phyloP scores from a whole-genome alignment of 1,139 yeast species.

The Magnusiomyces clavatus region DNA sequence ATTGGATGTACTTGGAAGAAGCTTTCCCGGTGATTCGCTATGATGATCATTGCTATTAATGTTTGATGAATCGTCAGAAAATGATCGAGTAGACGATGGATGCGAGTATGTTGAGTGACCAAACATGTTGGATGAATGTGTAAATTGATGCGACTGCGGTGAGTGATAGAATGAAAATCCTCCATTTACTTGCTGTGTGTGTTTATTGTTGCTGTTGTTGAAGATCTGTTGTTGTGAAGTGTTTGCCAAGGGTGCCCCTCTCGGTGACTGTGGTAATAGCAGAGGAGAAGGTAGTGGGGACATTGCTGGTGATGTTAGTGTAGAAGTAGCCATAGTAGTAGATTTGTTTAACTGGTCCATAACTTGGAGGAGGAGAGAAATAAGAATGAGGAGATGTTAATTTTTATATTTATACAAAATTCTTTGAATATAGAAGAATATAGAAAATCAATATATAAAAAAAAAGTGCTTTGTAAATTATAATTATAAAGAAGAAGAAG shows the following conservation, averaged over 20 bases:
- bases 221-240: constrained; percentile 3
- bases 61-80: neutral
- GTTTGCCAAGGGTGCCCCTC: neutral
- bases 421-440: no score
- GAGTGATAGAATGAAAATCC: neutral
- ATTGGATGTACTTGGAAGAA: constrained; percentile 13
- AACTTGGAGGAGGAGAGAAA: neutral
- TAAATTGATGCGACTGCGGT: neutral
- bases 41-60: no score
- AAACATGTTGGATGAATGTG: no score
- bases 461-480: no score
- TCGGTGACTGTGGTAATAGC: constrained; percentile 14
- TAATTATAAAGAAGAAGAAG: no score
- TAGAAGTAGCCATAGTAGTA: constrained; percentile 7
- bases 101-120: constrained; percentile 1
- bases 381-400: neutral
- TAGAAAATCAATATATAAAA: no score
- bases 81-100: no score
- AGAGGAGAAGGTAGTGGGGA: constrained; percentile 15
- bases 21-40: constrained; percentile 5
- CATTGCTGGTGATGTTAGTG: constrained; percentile 9
- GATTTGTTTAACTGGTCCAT: neutral
- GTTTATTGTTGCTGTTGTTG: constrained; percentile 1
- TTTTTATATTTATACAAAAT: no score
- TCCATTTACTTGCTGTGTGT: no score